These are phyloP conservation scores for Saitozyma podzolica DNA, from an alignment of 768 basidiomycete genomes.

Conservation along the genomic window DNA sequence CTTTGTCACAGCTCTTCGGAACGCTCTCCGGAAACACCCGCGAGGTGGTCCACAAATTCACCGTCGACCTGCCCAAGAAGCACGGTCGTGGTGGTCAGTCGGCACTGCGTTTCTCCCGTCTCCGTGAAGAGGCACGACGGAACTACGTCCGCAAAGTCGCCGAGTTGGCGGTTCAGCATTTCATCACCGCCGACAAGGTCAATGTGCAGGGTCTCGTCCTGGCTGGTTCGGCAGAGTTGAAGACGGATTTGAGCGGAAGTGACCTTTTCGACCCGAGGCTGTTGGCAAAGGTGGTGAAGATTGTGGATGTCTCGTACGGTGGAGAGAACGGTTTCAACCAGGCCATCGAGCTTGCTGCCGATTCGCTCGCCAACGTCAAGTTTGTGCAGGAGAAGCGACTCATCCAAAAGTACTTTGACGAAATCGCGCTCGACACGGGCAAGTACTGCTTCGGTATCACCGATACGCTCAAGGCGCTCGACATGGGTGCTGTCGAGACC, in stretches of 20 bases:
- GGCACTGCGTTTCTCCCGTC: constrained; percentile 97
- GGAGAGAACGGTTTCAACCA: constrained; percentile 99
- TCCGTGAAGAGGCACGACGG: constrained; percentile 98
- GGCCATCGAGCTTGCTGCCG: constrained; percentile 96
- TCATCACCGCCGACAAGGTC: constrained; percentile 96
- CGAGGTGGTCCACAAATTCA: constrained; percentile 96
- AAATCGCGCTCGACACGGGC: constrained; percentile 95
- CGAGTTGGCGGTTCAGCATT: constrained; percentile 94
- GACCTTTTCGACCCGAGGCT: constrained; percentile 94
- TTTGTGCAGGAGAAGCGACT: constrained; percentile 98
- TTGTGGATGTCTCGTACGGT: constrained; percentile 97
- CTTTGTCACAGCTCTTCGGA: constrained; percentile 66
- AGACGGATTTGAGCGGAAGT: constrained; percentile 92
- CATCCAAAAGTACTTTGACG: constrained; percentile 97
- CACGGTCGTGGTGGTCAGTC: constrained; percentile 99
- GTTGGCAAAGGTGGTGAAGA: constrained; percentile 88
- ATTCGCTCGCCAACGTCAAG: constrained; percentile 96
- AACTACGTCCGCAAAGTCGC: constrained; percentile 99
- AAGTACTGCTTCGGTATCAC: constrained; percentile 97
- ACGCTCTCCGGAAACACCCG: constrained; percentile 95
- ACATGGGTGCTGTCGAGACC: constrained; percentile 94
- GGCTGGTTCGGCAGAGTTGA: constrained; percentile 97
- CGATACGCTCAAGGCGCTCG: constrained; percentile 92
- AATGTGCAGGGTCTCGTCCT: constrained; percentile 95
- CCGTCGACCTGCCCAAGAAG: constrained; percentile 98